Percentiles rank a stretch among this genome's conserved stretches.
These are phyloP conservation scores for Usnea hakonensis DNA, from an alignment of 495 filamentous ascomycete species.

Conservation along the genomic window DNA sequence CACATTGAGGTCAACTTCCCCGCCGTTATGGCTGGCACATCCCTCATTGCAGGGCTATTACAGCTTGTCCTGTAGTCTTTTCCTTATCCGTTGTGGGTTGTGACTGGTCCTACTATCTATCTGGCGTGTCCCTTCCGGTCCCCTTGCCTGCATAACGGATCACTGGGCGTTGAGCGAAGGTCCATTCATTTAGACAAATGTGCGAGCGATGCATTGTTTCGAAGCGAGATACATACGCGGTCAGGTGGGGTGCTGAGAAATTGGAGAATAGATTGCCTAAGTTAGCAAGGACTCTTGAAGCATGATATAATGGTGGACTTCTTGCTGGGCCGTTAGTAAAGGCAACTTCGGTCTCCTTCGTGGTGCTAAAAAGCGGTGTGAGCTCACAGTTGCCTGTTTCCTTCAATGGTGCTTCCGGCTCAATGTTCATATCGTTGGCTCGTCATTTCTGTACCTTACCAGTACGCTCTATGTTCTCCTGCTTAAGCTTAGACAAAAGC, in stretches of 20 bases:
- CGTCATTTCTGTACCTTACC: conserved; percentile 12
- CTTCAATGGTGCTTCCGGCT: conserved; percentile 10
- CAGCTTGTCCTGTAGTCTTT: conserved; percentile 38
- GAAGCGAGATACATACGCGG: conserved; percentile 7
- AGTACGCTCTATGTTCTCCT: conserved; percentile 2
- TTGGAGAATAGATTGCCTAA: conserved; percentile 16
- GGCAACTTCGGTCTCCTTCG: conserved; percentile 1
- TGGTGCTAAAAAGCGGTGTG: conserved; percentile 10
- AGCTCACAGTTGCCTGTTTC: conserved; percentile 6
- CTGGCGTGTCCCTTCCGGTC: background rate
- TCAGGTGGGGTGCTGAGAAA: background rate
- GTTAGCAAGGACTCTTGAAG: conserved; percentile 14
- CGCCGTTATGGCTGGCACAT: conserved; percentile 31
- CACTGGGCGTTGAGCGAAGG: conserved; percentile 15
- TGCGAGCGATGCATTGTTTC: conserved; percentile 15
- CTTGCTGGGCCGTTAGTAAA: conserved; percentile 1
- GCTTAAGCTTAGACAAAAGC: conserved; percentile 10
- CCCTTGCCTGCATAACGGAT: conserved; percentile 15
- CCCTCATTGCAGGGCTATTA: conserved; percentile 30
- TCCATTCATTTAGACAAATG: conserved; percentile 17
- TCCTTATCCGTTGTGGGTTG: background rate
- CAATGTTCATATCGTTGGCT: conserved; percentile 14
- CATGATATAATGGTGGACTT: conserved; percentile 11
- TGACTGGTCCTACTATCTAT: background rate
- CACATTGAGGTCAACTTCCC: conserved; percentile 36